A percentile compares a stretch with the other conserved stretches of the same genome.
Evolutionary conservation across 2,329 filamentous ascomycete species (phyloP).

Genomic region (Diplodia scrobiculata): DNA sequence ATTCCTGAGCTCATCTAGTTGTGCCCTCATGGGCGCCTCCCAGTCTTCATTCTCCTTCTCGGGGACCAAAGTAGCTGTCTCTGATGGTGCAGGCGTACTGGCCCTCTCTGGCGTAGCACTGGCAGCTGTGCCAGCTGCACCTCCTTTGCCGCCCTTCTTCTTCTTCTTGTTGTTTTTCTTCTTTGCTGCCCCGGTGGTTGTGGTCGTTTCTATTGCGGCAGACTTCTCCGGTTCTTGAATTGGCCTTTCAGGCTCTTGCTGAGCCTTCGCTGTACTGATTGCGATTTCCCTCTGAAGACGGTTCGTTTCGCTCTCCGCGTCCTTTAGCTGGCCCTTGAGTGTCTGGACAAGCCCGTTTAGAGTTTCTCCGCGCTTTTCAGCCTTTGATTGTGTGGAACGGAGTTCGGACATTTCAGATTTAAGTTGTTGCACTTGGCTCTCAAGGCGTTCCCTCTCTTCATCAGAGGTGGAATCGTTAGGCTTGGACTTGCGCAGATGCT

Average conservation of each 20-base stretch:
- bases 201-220: constrained; percentile 53
- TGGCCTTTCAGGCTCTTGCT: constrained; percentile 29
- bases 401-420: constrained; percentile 40
- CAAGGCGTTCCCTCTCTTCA: constrained; percentile 37
- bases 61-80: constrained; percentile 21
- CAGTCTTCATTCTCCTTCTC: constrained; percentile 36
- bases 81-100: constrained; percentile 38
- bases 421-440: constrained; percentile 38
- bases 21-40: constrained; percentile 14
- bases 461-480: constrained; percentile 31
- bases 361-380: constrained; percentile 58
- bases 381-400: constrained; percentile 41
- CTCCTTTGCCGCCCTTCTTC: constrained; percentile 67
- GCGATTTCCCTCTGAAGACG: constrained; percentile 5
- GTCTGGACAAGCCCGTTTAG: constrained; percentile 59
- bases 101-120: constrained; percentile 30
- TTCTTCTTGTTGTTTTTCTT: constrained; percentile 85
- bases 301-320: constrained; percentile 55
- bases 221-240: constrained; percentile 69
- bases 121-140: constrained; percentile 27
- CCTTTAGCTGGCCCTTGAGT: constrained; percentile 57
- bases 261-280: constrained; percentile 31
- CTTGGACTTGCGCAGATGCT: constrained; percentile 49
- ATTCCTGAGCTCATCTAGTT: constrained; percentile 39
- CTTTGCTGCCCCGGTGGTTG: constrained; percentile 60